Evolutionary conservation across 306 rosid species (phyloP).

Genomic region (Dryas octopetala): DNA sequence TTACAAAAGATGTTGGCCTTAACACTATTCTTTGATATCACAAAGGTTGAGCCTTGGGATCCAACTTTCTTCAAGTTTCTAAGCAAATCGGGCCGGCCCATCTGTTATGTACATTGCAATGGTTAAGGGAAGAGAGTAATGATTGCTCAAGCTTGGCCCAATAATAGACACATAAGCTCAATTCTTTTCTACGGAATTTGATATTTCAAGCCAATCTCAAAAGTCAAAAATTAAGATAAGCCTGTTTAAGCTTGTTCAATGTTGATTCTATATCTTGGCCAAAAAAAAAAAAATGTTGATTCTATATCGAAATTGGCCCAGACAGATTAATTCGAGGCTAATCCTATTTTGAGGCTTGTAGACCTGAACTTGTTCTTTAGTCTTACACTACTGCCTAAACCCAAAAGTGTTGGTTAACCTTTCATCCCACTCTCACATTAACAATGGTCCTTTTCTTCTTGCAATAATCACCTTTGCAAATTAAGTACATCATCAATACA

Average conservation of each 20-base stretch:
- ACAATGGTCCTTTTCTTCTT: background rate
- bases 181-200: no score
- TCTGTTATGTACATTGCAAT: background rate
- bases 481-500: no score
- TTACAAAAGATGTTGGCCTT: background rate
- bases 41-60: background rate
- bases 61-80: background rate
- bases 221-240: no score
- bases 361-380: background rate
- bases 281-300: no score
- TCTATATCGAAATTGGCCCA: constrained; percentile 2
- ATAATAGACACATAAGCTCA: no score
- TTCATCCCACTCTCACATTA: no score
- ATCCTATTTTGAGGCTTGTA: background rate
- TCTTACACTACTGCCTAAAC: background rate
- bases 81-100: background rate
- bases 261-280: background rate
- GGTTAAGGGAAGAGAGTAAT: no score
- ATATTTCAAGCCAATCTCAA: no score
- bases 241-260: background rate
- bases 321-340: constrained; percentile 1
- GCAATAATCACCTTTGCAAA: background rate
- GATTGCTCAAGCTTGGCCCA: no score
- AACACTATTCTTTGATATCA: background rate
- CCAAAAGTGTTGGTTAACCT: background rate